phyloP scores from a whole-genome alignment of 2,329 filamentous ascomycete genomes.

The Xylariaceae sp. region DNA sequence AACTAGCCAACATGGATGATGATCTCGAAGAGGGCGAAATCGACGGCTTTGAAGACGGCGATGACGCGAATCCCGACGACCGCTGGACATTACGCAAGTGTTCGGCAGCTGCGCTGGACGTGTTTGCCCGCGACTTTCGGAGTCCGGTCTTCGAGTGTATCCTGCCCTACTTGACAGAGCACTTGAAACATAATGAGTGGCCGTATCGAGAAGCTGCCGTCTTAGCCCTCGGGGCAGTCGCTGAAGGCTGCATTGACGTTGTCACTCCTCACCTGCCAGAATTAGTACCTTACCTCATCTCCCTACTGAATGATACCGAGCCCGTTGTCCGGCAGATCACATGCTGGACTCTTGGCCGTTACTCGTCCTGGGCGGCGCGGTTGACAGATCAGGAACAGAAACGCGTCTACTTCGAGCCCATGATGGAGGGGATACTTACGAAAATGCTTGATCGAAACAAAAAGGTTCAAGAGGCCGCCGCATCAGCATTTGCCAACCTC shows the following conservation, averaged over 20 bases:
- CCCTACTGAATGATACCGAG: slow-evolving; percentile 74
- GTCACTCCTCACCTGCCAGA: slow-evolving; percentile 87
- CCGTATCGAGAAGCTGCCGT: slow-evolving; percentile 89
- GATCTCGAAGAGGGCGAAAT: slow-evolving; percentile 85
- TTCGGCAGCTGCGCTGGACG: slow-evolving; percentile 89
- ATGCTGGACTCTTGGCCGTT: slow-evolving; percentile 93
- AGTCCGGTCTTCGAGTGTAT: slow-evolving; percentile 84
- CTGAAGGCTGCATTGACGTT: slow-evolving; percentile 85
- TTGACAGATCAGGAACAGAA: slow-evolving; percentile 60
- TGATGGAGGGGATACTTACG: slow-evolving; percentile 92
- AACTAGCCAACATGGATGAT: slow-evolving; percentile 55
- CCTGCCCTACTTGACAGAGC: slow-evolving; percentile 83
- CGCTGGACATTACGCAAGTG: slow-evolving; percentile 95
- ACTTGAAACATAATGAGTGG: slow-evolving; percentile 85
- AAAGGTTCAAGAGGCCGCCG: slow-evolving; percentile 92
- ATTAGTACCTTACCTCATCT: slow-evolving; percentile 82
- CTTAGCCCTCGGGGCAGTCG: slow-evolving; percentile 86
- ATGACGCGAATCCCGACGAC: slow-evolving; percentile 79
- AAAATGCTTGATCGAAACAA: slow-evolving; percentile 98
- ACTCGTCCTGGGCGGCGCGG: slow-evolving; percentile 84
- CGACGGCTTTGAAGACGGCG: slow-evolving; percentile 64
- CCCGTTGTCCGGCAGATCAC: slow-evolving; percentile 94
- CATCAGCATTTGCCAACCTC: slow-evolving; percentile 90
- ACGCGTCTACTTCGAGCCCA: slow-evolving; percentile 77
- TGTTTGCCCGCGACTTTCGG: slow-evolving; percentile 86